Evolutionary conservation across 345 rosid species (phyloP), one percentile per base, ranked within the genome.

Genomic region (Gossypium bickii): DNA sequence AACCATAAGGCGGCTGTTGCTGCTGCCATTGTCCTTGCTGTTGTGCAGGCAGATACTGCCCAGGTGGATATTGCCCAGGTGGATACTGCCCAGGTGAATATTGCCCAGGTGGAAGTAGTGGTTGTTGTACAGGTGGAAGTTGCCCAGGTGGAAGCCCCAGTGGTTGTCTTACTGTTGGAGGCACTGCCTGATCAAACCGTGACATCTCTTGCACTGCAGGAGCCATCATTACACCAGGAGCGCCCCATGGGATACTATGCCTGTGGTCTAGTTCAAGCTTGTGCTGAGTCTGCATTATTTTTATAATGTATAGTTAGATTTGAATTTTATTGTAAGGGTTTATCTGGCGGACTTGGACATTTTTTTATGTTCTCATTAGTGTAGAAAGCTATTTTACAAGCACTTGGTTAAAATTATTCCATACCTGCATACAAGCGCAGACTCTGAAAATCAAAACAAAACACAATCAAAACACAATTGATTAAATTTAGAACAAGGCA

Each of bases 371-470:
- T 34, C 38, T 34, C 38, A 34, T 34, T 34, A 34, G 38, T 34
- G 38, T 34, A 0, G 38, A 34, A 34, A 4, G 6, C 38, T 34
- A 34, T 34, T 34, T 11, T n/a, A 17, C 58, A 53, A 53, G 58
- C 58, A 53, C 58, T 53, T n/a, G 8, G 22, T 6, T 57, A 18
- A 56, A 34, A 7, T 67, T 55, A 17, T 16, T 49, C 41, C 74
- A 41, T 83, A 89, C 97, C 93, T 91, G 97, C 88, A 89, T 87
- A 71, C 97, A 92, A 0, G 97, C 87, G 45, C 97, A 92, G 58
- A 92, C 94, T 86, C 97, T 89, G 88, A 79, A 13, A 64, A 57
- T 20, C 13, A 59, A 25, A 45, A 76, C 45, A 34, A 34, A 34
- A 34, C 41, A 34, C 7, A 34, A 65, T 74, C 43, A 53, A 13